phyloP scores from a whole-genome alignment of 805 yeast species.

The Candida ulmi region DNA sequence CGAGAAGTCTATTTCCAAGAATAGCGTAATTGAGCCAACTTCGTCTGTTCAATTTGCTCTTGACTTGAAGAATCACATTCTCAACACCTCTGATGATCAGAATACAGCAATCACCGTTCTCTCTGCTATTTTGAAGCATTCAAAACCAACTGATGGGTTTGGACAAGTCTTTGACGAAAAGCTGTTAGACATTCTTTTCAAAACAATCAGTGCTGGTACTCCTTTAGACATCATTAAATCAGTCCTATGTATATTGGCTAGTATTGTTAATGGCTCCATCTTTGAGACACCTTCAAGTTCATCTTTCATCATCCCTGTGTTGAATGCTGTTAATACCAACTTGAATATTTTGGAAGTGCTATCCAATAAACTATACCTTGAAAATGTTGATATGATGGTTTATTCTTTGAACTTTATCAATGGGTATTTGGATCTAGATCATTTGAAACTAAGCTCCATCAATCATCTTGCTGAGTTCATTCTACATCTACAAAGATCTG shows the following conservation, averaged over 20 bases:
- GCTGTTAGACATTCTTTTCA: slow-evolving; percentile 35
- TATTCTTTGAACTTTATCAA: slow-evolving; percentile 16
- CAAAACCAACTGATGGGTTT: slow-evolving; percentile 34
- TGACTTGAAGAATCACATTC: slow-evolving; percentile 35
- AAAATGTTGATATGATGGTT: slow-evolving; percentile 18
- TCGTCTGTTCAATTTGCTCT: slow-evolving; percentile 13
- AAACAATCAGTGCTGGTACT: slow-evolving; percentile 36
- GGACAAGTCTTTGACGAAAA: slow-evolving; percentile 32
- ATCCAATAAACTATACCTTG: slow-evolving; percentile 14
- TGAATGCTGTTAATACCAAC: slow-evolving; percentile 15
- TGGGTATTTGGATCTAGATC: slow-evolving; percentile 16
- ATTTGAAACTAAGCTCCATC: slow-evolving; percentile 13
- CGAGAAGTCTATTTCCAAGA: slow-evolving; percentile 13
- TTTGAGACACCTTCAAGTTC: slow-evolving; percentile 13
- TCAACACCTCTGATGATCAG: slow-evolving; percentile 41
- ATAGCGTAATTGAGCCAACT: slow-evolving; percentile 13
- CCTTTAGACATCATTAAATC: slow-evolving; percentile 33
- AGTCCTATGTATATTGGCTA: slow-evolving; percentile 31
- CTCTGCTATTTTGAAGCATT: slow-evolving; percentile 44
- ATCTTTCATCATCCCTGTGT: slow-evolving; percentile 11
- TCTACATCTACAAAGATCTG: slow-evolving; percentile 41
- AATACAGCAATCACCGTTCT: slow-evolving; percentile 49
- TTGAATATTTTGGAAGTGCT: slow-evolving; percentile 12
- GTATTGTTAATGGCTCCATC: slow-evolving; percentile 17
- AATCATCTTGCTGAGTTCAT: slow-evolving; percentile 34